Conservation (phyloP, 108 stramenopile species). For the Discostella stelligeroides region DNA sequence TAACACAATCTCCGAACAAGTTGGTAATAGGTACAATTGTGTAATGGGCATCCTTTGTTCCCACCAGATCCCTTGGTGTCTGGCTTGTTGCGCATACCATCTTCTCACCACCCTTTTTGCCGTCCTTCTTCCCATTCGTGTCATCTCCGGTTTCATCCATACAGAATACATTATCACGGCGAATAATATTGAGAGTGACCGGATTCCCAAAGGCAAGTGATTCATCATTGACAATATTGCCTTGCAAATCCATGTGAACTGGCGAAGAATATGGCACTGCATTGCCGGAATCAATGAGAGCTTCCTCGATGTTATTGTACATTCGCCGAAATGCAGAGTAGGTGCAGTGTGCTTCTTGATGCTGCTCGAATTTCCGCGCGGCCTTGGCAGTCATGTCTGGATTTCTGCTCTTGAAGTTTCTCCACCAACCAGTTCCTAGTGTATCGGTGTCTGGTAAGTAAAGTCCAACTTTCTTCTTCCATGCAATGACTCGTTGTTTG, state of each 20-base stretch:
- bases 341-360: slow-evolving; percentile 1
- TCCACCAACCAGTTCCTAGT: slow-evolving; percentile 1
- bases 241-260: slow-evolving; percentile 9
- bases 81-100: too few species aligned
- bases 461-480: slow-evolving; percentile 2
- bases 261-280: neutral
- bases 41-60: too few species aligned
- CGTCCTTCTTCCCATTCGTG: too few species aligned
- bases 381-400: neutral
- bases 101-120: too few species aligned
- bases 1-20: too few species aligned
- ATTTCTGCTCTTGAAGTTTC: neutral
- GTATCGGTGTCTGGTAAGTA: neutral
- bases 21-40: too few species aligned
- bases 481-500: neutral
- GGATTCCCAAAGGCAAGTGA: slow-evolving; percentile 12
- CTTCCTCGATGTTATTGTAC: slow-evolving; percentile 1
- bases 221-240: slow-evolving; percentile 19
- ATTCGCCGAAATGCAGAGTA: neutral
- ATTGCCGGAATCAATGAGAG: slow-evolving; percentile 8
- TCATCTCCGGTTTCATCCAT: too few species aligned
- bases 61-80: too few species aligned
- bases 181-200: neutral
- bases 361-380: neutral
- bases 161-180: slow-evolving; percentile 1